These are phyloP conservation scores for Alternaria ventricosa DNA, from an alignment of 2,329 filamentous ascomycete genomes.

Conservation along the genomic window DNA sequence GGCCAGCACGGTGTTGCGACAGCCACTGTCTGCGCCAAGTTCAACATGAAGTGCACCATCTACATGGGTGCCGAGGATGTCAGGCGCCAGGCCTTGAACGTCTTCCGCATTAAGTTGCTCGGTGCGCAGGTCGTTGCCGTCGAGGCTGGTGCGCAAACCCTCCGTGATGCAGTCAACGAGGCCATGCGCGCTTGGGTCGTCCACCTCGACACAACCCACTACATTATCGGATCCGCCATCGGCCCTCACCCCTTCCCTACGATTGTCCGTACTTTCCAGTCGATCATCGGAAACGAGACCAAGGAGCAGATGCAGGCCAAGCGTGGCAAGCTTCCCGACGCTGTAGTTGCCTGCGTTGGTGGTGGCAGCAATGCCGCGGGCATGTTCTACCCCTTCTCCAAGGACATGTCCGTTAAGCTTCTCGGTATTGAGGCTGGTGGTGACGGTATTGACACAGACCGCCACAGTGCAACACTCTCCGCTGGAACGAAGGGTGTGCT, in stretches of 20 bases:
- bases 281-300: conserved; percentile 92
- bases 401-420: conserved; percentile 83
- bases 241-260: conserved; percentile 97
- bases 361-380: conserved; percentile 94
- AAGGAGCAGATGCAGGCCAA: conserved; percentile 87
- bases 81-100: conserved; percentile 92
- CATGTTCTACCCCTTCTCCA: conserved; percentile 97
- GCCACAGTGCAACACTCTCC: conserved; percentile 87
- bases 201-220: conserved; percentile 91
- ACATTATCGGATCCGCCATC: conserved; percentile 97
- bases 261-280: conserved; percentile 97
- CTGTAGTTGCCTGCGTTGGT: conserved; percentile 94
- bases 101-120: conserved; percentile 97
- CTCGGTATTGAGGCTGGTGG: conserved; percentile 95
- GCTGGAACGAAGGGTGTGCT: conserved; percentile 90
- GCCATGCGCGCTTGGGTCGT: conserved; percentile 94
- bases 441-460: conserved; percentile 83
- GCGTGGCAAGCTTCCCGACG: conserved; percentile 89
- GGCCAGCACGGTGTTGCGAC: conserved; percentile 98
- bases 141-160: conserved; percentile 78
- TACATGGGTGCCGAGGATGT: conserved; percentile 99
- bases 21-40: conserved; percentile 96
- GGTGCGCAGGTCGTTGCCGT: conserved; percentile 93
- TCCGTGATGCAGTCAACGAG: conserved; percentile 81
- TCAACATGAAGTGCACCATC: conserved; percentile 96